Evolutionary conservation across 1,139 yeast species (phyloP), one percentile per base, ranked within the genome.

Genomic region (Nematodospora anomalae): DNA sequence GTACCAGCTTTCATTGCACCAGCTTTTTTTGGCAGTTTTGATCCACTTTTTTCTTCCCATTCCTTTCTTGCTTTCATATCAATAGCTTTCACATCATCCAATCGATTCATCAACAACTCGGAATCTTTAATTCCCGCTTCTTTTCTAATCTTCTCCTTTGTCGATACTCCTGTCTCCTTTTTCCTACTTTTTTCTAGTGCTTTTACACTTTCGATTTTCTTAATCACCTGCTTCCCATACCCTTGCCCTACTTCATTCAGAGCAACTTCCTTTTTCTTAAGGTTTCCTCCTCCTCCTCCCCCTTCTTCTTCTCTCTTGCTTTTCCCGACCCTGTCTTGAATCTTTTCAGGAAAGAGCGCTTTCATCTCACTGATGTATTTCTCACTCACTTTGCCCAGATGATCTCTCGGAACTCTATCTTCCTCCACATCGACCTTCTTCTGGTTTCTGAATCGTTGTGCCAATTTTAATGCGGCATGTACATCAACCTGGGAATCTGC

Each of bases 281-380:
- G n/a, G n/a, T n/a, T n/a, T n/a, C n/a, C n/a, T n/a, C n/a, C n/a
- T n/a, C n/a, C n/a, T n/a, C n/a, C n/a, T n/a, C n/a, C n/a, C n/a
- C n/a, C n/a, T n/a, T n/a, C n/a, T 8, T 6, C 21, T 18, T 18
- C 21, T 6, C 8, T 4, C 14, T 11, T 25, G 9, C 13, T 25
- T 6, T 12, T 12, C 15, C 27, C 12, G 10, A 8, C 10, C 16
- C 9, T 26, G 28, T 13, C 10, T n/a, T 15, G 13, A 12, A 15
- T n/a, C 11, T 5, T 4, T 16, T 12, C 23, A 8, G 32, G 32
- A 10, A 30, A 10, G 4, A 30, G 26, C 11, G 14, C 18, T 4
- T 21, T 13, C 24, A 35, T 26, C 24, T 38, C 36, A 22, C 16
- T 26, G 7, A 25, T 30, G 3, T 28, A 30, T 16, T 28, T 28